Conservation (phyloP, 257 asterid genomes). For the Solanum ossicruentum region DNA sequence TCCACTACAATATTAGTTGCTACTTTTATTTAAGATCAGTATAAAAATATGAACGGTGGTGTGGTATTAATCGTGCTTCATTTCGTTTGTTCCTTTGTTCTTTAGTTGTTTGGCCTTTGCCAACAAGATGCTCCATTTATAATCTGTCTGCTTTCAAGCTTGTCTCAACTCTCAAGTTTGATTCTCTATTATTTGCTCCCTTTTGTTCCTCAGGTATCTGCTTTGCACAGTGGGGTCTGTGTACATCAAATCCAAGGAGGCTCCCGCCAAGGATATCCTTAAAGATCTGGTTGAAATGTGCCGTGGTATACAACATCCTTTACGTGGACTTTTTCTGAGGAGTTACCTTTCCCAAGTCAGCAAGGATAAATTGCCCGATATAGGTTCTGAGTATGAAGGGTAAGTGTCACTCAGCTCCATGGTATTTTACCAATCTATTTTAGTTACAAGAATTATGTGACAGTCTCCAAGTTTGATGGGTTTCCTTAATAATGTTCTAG, state of each 20-base stretch:
- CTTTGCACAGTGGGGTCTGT: conserved; percentile 97
- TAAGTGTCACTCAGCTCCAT: conserved; percentile 19
- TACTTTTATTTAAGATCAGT: not conserved
- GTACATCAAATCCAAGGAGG: conserved; percentile 93
- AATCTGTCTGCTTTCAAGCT: not conserved
- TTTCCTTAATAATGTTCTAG: not conserved
- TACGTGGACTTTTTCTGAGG: conserved; percentile 93
- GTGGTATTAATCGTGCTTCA: not conserved
- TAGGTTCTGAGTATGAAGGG: conserved; percentile 99
- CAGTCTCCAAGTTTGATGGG: not conserved
- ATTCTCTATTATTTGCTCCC: not conserved
- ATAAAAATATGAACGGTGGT: not conserved
- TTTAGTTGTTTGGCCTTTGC: not conserved
- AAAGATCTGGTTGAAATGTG: conserved; percentile 99
- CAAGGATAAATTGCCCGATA: conserved; percentile 87
- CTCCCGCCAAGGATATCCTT: conserved; percentile 94
- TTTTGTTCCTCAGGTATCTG: conserved; percentile 51
- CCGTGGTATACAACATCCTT: conserved; percentile 90
- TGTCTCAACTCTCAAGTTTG: not conserved
- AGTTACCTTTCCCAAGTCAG: conserved; percentile 99
- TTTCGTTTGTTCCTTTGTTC: not conserved
- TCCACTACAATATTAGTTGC: not conserved
- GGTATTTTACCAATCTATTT: not conserved
- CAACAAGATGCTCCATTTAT: not conserved
- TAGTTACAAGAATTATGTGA: not conserved